These are phyloP conservation scores for Dalechampia spathulata DNA, from an alignment of 441 rosid species.

Conservation along the genomic window DNA sequence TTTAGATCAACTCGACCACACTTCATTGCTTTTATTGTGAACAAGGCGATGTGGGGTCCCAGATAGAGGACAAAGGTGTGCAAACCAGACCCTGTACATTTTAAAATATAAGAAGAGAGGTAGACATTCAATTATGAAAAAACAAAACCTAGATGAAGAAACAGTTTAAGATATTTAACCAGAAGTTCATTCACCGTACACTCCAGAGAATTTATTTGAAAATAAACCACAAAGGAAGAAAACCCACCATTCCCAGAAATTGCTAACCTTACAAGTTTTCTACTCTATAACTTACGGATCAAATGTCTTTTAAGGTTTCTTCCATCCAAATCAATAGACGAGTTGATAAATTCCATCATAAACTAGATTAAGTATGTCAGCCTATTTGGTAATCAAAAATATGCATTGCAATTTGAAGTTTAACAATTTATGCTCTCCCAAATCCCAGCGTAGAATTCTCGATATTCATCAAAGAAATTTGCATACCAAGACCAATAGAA, in stretches of 20 bases:
- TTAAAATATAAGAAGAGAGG: background rate
- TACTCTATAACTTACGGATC: too few species aligned
- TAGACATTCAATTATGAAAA: background rate
- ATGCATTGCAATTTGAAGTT: background rate
- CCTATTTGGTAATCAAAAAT: background rate
- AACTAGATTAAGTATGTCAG: background rate
- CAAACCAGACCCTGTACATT: slow-evolving; percentile 98
- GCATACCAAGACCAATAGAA: slow-evolving; percentile 96
- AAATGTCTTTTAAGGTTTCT: too few species aligned
- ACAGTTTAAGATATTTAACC: background rate
- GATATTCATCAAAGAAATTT: slow-evolving; percentile 1
- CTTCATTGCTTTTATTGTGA: slow-evolving; percentile 90
- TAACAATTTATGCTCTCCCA: background rate
- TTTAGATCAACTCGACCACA: slow-evolving; percentile 93
- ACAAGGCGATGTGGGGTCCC: slow-evolving; percentile 93
- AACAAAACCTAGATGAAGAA: background rate
- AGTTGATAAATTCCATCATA: too few species aligned
- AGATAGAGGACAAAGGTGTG: slow-evolving; percentile 97
- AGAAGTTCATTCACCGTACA: background rate
- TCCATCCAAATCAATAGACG: too few species aligned
- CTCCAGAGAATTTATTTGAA: background rate
- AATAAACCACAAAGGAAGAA: background rate
- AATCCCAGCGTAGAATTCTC: background rate
- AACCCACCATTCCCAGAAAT: background rate
- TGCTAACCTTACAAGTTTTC: background rate